These are phyloP conservation scores for Fagopyrum homotropicum DNA, from an alignment of 148 eudicot genomes.

Conservation along the genomic window DNA sequence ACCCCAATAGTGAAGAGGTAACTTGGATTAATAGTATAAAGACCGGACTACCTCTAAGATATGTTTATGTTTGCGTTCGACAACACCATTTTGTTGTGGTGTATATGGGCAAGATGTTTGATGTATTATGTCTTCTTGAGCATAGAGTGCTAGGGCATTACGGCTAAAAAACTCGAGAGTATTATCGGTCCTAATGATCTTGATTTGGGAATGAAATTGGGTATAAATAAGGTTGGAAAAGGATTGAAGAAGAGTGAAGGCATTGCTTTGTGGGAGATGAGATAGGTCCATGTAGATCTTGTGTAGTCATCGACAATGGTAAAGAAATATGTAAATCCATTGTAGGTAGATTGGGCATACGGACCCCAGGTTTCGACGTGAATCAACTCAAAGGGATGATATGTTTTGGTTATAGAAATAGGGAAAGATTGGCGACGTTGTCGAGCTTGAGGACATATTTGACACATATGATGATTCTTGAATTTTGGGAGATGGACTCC, in stretches of 20 bases:
- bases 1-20: not conserved
- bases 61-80: slow-evolving; percentile 1
- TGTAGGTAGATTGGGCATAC: not conserved
- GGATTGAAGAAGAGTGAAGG: not conserved
- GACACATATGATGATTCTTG: too few relatives aligned
- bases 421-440: not conserved
- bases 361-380: not conserved
- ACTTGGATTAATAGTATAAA: not conserved
- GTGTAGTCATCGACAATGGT: not conserved
- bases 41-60: not conserved
- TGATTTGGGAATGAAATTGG: not conserved
- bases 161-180: not conserved
- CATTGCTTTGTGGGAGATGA: not conserved
- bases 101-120: slow-evolving; percentile 1
- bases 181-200: not conserved
- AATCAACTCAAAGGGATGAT: not conserved
- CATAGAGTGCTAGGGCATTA: not conserved
- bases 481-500: not conserved
- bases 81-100: slow-evolving; percentile 12
- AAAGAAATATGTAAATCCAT: not conserved
- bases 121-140: not conserved
- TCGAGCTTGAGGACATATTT: not conserved
- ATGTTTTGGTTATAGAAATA: not conserved
- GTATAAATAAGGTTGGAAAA: not conserved
- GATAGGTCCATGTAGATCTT: not conserved